Base-by-base conservation (phyloP, 2,329 filamentous ascomycete species). In the Chaetomiaceae sp. region DNA sequence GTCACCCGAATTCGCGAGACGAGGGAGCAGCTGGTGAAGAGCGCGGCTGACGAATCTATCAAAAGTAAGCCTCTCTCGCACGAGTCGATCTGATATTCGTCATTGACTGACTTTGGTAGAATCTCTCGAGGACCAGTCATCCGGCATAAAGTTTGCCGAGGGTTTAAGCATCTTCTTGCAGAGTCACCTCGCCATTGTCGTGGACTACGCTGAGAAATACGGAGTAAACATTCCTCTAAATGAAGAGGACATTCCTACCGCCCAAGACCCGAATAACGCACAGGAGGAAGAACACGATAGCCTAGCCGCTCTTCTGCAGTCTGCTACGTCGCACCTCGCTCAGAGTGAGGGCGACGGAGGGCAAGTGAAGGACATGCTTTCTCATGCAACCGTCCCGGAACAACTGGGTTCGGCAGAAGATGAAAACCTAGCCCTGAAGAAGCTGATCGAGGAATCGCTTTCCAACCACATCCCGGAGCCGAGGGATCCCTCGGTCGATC, bases 41-140 rank as follows among this genome's bases (percentile, higher is more conserved):
- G 76, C 1, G 81, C 75, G 68, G 68, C 68, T 1, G 78, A 84
- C 51, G 80, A 82, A 60, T 55, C 64, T 38, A 58, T 63, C 9
- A 63, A 63, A 57, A 61, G 70, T 66, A 50, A 42, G 60, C 41
- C 11, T 27, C 14, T 20, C 30, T 4, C 9, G 11, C 16, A 5
- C 21, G 10, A 29, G 4, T 18, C 23, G 2, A 20, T 11, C 4
- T 8, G 2, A 20, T 3, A 13, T 42, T 25, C 25, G n/a, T 27
- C 14, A 1, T 23, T 33, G 13, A 40, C 48, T 61, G 47, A 63
- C 61, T 20, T 51, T 59, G 46, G 48, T 51, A 67, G 64, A 54
- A 32, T 63, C 67, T 18, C 58, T 77, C 8, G 67, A 66, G 53
- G 68, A 69, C 5, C 69, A 70, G 38, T 73, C 74, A 34, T 69